Base-by-base conservation (phyloP, 2,329 filamentous ascomycete species). In the Fusarium begoniae region DNA sequence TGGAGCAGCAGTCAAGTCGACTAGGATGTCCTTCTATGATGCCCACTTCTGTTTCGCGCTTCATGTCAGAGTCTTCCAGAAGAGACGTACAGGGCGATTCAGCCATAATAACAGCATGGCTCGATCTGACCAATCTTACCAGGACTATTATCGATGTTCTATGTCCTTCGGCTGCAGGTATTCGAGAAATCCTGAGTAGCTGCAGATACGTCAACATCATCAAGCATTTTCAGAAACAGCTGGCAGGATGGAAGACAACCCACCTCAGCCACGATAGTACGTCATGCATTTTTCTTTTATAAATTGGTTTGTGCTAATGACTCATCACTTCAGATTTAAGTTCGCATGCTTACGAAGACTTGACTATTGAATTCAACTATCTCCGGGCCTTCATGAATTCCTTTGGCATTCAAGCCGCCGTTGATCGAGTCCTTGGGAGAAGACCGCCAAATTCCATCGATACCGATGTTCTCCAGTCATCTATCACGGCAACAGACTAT, bases 371-470 rank as follows among this genome's bases (percentile, higher is more conserved):
- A 66, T 89, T 84, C 53, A 81, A 85, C 38, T 84, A 84, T 54
- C 80, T 84, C 4, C 77, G 83, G 5, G 82, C 84, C 22, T 85
- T 84, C 60, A 83, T 82, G 44, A 85, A 85, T 53, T 84, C 83
- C 0, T 82, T 89, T 11, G 87, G 87, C 6, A 87, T 90, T 79
- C 88, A 90, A 77, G 88, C 88, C 6, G 85, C 89, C 7, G 87
- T 89, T 7, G 87, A 89, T 69, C 77, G 60, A 72, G 76, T 59
- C 35, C 75, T 55, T 75, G 81, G 63, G 3, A 43, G 47, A 8
- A 60, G 60, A 18, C 51, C 53, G 8, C 44, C 60, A 8, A 48
- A 59, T 4, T 53, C 53, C 2, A 57, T 50, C 11, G 48, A 68
- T 20, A 48, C 62, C 12, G 60, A 63, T 9, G 45, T 68, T 22